Conservation (phyloP, 257 asterid species). For the Perilla frutescens region DNA sequence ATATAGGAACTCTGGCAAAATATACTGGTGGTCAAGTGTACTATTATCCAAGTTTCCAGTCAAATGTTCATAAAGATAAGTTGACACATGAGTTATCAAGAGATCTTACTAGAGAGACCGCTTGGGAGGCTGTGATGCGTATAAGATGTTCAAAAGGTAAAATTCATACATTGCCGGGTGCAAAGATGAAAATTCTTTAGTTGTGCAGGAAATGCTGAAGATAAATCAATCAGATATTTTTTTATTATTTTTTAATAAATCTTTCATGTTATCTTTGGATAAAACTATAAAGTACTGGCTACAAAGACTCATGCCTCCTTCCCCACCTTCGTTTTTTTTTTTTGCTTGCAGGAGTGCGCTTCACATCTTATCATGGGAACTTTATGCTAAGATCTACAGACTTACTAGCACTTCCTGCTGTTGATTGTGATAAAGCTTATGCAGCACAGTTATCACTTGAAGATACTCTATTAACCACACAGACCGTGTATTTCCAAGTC, state of each 20-base stretch:
- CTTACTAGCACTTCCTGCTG: constrained; percentile 89
- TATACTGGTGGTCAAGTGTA: constrained; percentile 95
- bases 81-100: constrained; percentile 78
- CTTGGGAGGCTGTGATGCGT: constrained; percentile 96
- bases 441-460: constrained; percentile 88
- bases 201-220: constrained; percentile 8
- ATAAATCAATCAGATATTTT: background rate
- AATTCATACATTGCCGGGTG: constrained; percentile 14
- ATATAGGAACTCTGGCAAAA: constrained; percentile 85
- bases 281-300: constrained; percentile 26
- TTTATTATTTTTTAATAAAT: background rate
- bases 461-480: constrained; percentile 77
- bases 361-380: constrained; percentile 90
- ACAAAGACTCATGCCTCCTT: background rate
- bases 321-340: background rate
- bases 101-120: constrained; percentile 92
- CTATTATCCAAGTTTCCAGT: constrained; percentile 77
- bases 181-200: constrained; percentile 18
- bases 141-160: constrained; percentile 94
- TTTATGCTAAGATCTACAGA: constrained; percentile 93
- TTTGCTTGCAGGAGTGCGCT: constrained; percentile 73
- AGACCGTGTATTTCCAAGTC: constrained; percentile 80
- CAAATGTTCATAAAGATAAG: constrained; percentile 62
- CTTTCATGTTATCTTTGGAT: constrained; percentile 1
- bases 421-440: constrained; percentile 91